Evolutionary conservation across 192 early-diverging fungal species (phyloP).

Genomic region (Hyaloraphidium curvatum): DNA sequence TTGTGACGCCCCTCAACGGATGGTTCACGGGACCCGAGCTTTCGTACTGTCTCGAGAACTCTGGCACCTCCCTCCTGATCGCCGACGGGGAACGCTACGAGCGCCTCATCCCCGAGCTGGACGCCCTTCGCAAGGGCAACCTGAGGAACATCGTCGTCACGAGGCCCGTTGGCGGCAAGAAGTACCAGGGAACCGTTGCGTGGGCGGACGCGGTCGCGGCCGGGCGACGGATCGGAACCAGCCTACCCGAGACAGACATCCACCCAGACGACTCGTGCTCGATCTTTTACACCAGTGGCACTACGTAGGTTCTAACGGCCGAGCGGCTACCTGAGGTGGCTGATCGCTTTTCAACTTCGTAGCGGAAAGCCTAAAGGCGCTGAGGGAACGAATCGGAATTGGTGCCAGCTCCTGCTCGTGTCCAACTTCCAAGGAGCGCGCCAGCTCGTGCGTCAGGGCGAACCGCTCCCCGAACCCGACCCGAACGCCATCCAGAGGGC

Average conservation of each 20-base stretch:
- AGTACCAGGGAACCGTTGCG: background rate
- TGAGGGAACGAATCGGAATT: constrained; percentile 1
- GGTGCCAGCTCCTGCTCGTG: background rate
- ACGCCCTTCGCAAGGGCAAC: background rate
- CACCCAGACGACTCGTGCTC: background rate
- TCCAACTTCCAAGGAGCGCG: background rate
- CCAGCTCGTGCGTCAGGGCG: background rate
- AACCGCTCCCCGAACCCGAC: background rate
- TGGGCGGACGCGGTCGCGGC: background rate
- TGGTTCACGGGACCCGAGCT: background rate
- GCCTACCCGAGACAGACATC: background rate
- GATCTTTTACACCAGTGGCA: constrained; percentile 9
- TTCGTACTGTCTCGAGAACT: background rate
- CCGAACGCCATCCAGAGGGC: background rate
- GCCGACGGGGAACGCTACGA: background rate
- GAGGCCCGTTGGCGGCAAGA: too few relatives aligned
- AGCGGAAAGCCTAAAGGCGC: constrained; percentile 7
- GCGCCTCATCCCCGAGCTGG: background rate
- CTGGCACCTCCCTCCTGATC: background rate
- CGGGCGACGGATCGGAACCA: background rate
- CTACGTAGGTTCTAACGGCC: constrained; percentile 1
- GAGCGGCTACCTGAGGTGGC: background rate
- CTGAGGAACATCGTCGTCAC: background rate
- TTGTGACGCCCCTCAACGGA: background rate
- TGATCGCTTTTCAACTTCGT: background rate